Conservation (phyloP, 2,329 filamentous ascomycete species). For the Apiospora sp. region DNA sequence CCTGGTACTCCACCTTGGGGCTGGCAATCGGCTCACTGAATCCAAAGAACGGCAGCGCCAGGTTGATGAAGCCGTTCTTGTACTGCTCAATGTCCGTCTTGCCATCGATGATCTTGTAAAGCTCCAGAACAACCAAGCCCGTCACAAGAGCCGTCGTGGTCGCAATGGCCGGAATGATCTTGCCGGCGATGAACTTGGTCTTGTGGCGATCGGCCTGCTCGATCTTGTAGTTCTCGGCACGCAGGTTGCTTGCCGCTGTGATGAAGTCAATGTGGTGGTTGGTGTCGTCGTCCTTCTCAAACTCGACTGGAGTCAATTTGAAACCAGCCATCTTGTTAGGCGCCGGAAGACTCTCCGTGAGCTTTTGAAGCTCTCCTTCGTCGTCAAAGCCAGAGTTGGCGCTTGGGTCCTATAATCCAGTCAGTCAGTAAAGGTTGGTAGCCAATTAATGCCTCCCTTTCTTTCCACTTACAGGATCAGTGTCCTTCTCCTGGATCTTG, state of each 20-base stretch:
- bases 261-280: slow-evolving; percentile 99
- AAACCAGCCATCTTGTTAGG: slow-evolving; percentile 85
- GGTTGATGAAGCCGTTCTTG: slow-evolving; percentile 98
- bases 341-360: slow-evolving; percentile 76
- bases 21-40: slow-evolving; percentile 97
- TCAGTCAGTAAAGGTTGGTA: not conserved
- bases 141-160: slow-evolving; percentile 97
- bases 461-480: slow-evolving; percentile 72
- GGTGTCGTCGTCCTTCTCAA: slow-evolving; percentile 98
- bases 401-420: slow-evolving; percentile 74
- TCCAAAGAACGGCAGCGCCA: slow-evolving; percentile 95
- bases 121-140: slow-evolving; percentile 87
- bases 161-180: slow-evolving; percentile 98
- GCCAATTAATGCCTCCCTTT: too few species aligned
- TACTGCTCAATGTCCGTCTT: slow-evolving; percentile 98
- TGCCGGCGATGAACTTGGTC: slow-evolving; percentile 99
- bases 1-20: slow-evolving; percentile 89
- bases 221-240: slow-evolving; percentile 98
- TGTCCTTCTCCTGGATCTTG: slow-evolving; percentile 97
- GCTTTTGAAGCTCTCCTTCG: slow-evolving; percentile 75
- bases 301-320: slow-evolving; percentile 90
- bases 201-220: slow-evolving; percentile 91
- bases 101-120: slow-evolving; percentile 96
- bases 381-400: slow-evolving; percentile 73
- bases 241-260: slow-evolving; percentile 93